Evolutionary conservation across 192 early-diverging fungal species (phyloP), one percentile per base, ranked within the genome.

Genomic region (Fimicolochytrium jonesii): DNA sequence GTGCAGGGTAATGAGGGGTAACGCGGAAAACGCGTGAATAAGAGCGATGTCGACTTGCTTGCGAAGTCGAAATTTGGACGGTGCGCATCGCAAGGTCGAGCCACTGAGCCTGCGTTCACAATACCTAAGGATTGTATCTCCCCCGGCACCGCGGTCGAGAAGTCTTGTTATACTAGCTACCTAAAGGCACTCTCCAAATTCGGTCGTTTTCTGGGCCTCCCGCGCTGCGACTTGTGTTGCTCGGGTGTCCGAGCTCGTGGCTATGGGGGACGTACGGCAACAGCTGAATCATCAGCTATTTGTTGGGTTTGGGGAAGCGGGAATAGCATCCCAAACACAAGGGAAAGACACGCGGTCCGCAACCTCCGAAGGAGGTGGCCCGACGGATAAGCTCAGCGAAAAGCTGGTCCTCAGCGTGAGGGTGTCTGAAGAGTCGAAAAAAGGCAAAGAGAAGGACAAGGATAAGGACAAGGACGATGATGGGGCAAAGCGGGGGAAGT

Each of bases 221-320:
- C 17, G 9, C 17, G 37, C 37, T 39, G 9, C 37, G 10, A 11
- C 37, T 39, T 39, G 10, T 39, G 9, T 9, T 11, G 37, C 9
- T 39, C 9, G 10, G 17, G 10, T 11, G 37, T 9, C 37, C 9
- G 37, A 17, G 17, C 37, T 17, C 37, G 17, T 39, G 10, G 37
- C 17, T 17, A 39, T 39, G 37, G 34, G n/a, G 18, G 57, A 42
- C 28, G 43, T 66, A 22, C 54, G 56, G n/a, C 44, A 55, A 29
- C 33, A 62, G 23, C 60, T 69, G 1, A 54, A 50, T 18, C 64
- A 10, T 20, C 60, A 55, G 11, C 67, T 69, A 22, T 69, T 69
- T 48, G 50, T 64, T 52, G 67, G 67, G 4, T 47, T 69, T 23
- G 42, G 29, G 31, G n/a, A n/a, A n/a, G n/a, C n/a, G n/a, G n/a